These are phyloP conservation scores for Wickerhamomyces sp. DNA, from an alignment of 1,139 yeast species.

Conservation along the genomic window DNA sequence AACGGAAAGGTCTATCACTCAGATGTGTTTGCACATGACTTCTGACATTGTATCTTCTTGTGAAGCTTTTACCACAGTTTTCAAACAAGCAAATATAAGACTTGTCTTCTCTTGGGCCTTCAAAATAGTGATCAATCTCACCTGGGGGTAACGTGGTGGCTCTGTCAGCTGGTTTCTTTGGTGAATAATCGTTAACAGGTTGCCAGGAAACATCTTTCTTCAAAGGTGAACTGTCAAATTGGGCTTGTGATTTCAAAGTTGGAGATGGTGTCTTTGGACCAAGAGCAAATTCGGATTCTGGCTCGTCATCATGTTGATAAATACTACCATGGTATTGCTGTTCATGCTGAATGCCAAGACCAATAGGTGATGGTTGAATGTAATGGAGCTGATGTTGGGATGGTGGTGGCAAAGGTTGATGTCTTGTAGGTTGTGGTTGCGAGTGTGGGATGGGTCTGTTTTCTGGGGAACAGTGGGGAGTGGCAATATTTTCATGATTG, in stretches of 20 bases:
- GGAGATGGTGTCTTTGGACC: constrained; percentile 32
- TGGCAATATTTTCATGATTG: no score
- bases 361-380: not conserved
- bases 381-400: not conserved
- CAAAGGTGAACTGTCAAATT: constrained; percentile 19
- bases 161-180: constrained; percentile 29
- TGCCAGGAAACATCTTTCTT: constrained; percentile 14
- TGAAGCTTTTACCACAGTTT: constrained; percentile 78
- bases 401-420: constrained; percentile 1
- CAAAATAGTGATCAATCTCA: constrained; percentile 76
- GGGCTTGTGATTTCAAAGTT: constrained; percentile 27
- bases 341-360: not conserved
- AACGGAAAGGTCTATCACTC: constrained; percentile 82
- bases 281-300: constrained; percentile 11
- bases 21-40: constrained; percentile 97
- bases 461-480: no score
- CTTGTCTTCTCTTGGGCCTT: constrained; percentile 70
- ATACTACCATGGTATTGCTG: not conserved
- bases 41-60: constrained; percentile 88
- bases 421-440: constrained; percentile 1
- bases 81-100: constrained; percentile 70
- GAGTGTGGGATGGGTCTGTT: not conserved
- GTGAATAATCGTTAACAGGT: constrained; percentile 13
- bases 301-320: constrained; percentile 4
- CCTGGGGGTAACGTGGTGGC: constrained; percentile 85